Evolutionary conservation across 768 basidiomycete genomes (phyloP).

Genomic region (Scleroderma bovista): DNA sequence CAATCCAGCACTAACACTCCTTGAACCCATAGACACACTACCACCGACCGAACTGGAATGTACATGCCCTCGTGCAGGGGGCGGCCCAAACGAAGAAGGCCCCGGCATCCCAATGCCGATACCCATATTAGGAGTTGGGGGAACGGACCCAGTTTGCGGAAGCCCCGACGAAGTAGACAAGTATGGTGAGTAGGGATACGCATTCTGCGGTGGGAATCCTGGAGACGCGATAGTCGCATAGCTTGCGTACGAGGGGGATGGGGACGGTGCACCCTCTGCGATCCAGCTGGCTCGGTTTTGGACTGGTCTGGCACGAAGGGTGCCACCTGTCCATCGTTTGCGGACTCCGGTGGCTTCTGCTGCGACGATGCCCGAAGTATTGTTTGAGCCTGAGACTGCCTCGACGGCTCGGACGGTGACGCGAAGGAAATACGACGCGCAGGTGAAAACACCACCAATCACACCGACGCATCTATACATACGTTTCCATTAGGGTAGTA

Average conservation of each 20-base stretch:
- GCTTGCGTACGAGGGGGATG: slow-evolving; percentile 20
- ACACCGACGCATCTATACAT: slow-evolving; percentile 72
- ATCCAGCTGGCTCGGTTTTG: slow-evolving; percentile 37
- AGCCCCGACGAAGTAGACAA: slow-evolving; percentile 23
- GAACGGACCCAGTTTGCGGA: slow-evolving; percentile 26
- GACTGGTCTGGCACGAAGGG: slow-evolving; percentile 52
- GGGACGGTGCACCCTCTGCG: slow-evolving; percentile 42
- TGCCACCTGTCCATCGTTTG: slow-evolving; percentile 63
- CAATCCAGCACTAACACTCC: neutral
- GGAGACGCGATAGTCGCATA: slow-evolving; percentile 30
- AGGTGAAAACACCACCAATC: slow-evolving; percentile 86
- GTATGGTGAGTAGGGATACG: slow-evolving; percentile 30
- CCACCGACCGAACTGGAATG: neutral
- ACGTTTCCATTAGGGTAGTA: too few species aligned
- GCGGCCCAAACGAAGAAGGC: slow-evolving; percentile 16
- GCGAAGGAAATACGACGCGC: slow-evolving; percentile 71
- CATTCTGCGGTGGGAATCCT: slow-evolving; percentile 16
- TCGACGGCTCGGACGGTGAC: slow-evolving; percentile 60
- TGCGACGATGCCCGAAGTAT: slow-evolving; percentile 52
- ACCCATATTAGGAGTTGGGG: slow-evolving; percentile 17
- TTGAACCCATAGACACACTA: neutral
- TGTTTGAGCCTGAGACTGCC: slow-evolving; percentile 51
- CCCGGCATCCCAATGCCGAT: slow-evolving; percentile 20
- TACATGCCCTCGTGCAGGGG: neutral
- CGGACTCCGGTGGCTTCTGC: slow-evolving; percentile 61